phyloP scores from a whole-genome alignment of 2,329 filamentous ascomycete genomes.

The Penicillium sp. region DNA sequence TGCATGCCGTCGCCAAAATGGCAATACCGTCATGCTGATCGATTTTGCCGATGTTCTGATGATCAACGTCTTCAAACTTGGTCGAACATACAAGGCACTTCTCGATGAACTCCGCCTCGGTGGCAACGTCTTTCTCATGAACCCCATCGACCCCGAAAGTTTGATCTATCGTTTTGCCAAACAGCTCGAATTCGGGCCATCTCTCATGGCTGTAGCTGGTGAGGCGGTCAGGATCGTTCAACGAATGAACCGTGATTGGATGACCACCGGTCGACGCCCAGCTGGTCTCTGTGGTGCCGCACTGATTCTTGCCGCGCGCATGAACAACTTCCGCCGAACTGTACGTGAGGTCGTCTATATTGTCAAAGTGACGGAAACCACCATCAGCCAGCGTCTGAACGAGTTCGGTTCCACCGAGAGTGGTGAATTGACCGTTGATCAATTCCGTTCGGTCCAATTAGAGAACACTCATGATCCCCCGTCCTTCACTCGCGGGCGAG shows the following conservation, averaged over 20 bases:
- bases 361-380: conserved; percentile 89
- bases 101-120: conserved; percentile 50
- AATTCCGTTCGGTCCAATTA: conserved; percentile 53
- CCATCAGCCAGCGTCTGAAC: conserved; percentile 79
- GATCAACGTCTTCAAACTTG: conserved; percentile 86
- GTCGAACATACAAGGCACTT: conserved; percentile 78
- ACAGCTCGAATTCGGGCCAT: conserved; percentile 79
- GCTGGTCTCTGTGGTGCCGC: conserved; percentile 91
- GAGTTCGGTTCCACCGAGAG: conserved; percentile 85
- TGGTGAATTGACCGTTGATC: conserved; percentile 73
- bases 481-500: conserved; percentile 56
- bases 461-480: conserved; percentile 74
- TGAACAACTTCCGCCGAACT: conserved; percentile 94
- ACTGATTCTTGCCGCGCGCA: conserved; percentile 85
- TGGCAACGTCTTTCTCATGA: conserved; percentile 57
- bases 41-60: conserved; percentile 79
- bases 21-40: conserved; percentile 84
- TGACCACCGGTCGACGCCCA: conserved; percentile 84
- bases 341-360: conserved; percentile 95
- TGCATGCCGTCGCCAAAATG: conserved; percentile 67
- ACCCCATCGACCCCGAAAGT: conserved; percentile 75
- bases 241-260: conserved; percentile 95
- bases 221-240: conserved; percentile 80
- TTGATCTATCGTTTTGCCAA: conserved; percentile 84
- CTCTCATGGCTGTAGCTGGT: conserved; percentile 73